Percentiles rank a stretch among this genome's conserved stretches.
phyloP scores from a whole-genome alignment of 768 basidiomycete species.

The Boletus vinaceobasis region DNA sequence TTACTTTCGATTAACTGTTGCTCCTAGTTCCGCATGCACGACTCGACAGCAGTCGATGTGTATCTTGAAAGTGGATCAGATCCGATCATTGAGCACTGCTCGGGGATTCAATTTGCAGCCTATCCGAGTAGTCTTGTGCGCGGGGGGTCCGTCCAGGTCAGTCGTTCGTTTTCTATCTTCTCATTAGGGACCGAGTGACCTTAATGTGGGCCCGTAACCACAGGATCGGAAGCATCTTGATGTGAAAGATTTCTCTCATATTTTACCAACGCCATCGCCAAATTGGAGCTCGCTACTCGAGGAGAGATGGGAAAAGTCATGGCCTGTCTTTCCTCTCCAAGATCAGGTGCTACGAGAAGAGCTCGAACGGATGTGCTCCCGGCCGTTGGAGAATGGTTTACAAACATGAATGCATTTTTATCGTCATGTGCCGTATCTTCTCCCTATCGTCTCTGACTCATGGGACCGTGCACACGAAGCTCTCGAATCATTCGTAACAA shows the following conservation, averaged over 20 bases:
- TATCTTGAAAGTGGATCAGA: slow-evolving; percentile 66
- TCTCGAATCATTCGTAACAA: not conserved
- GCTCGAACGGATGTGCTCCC: slow-evolving; percentile 14
- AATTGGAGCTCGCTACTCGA: slow-evolving; percentile 49
- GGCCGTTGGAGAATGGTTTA: not conserved
- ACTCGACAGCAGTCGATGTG: slow-evolving; percentile 59
- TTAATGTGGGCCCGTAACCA: not conserved
- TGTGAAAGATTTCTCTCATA: slow-evolving; percentile 86
- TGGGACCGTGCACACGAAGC: not conserved
- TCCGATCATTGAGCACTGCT: slow-evolving; percentile 79
- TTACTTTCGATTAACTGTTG: not conserved
- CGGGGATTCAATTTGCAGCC: slow-evolving; percentile 53
- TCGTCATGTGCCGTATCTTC: not conserved
- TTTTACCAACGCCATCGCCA: slow-evolving; percentile 70
- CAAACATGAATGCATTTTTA: not conserved
- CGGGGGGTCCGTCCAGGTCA: slow-evolving; percentile 7
- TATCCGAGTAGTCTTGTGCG: slow-evolving; percentile 48
- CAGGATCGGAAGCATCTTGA: slow-evolving; percentile 40
- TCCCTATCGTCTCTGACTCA: not conserved
- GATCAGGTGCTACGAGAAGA: slow-evolving; percentile 14
- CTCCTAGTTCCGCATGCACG: slow-evolving; percentile 83
- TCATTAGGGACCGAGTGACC: not conserved
- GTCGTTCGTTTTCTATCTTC: not conserved
- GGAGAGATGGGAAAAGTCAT: slow-evolving; percentile 12
- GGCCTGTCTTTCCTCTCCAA: slow-evolving; percentile 22